phyloP scores from a whole-genome alignment of 2,329 filamentous ascomycete genomes.

The Dothideomycetidae sp. region DNA sequence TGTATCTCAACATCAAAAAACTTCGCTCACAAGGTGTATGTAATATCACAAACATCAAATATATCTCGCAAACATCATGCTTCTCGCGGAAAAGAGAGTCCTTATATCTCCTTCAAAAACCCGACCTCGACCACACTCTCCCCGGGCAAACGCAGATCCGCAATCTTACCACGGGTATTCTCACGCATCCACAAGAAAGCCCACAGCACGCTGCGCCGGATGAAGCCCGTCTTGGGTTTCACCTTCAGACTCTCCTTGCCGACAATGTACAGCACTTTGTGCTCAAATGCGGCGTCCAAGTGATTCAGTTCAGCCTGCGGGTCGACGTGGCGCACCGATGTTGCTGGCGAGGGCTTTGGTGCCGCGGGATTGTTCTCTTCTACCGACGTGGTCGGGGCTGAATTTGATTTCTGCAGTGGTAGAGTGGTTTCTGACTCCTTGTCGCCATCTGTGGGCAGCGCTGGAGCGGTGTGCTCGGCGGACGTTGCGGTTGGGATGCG shows the following conservation, averaged over 20 bases:
- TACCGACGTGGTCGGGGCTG: neutral
- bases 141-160: slow-evolving; percentile 44
- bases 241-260: slow-evolving; percentile 18
- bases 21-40: too few species aligned
- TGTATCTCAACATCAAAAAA: too few species aligned
- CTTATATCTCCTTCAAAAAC: slow-evolving; percentile 27
- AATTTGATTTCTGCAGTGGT: neutral
- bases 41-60: too few species aligned
- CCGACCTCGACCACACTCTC: slow-evolving; percentile 54
- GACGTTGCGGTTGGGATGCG: neutral
- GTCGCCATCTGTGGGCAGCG: neutral
- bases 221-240: slow-evolving; percentile 24
- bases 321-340: too few species aligned
- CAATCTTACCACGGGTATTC: slow-evolving; percentile 52
- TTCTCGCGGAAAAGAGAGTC: too few species aligned
- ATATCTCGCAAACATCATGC: too few species aligned
- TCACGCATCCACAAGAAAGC: slow-evolving; percentile 52
- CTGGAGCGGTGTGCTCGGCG: neutral
- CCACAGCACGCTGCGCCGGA: slow-evolving; percentile 35
- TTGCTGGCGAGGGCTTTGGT: too few species aligned
- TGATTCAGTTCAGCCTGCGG: slow-evolving; percentile 10
- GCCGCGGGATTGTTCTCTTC: slow-evolving; percentile 7
- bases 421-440: neutral
- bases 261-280: slow-evolving; percentile 16
- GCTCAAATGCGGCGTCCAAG: slow-evolving; percentile 13